Evolutionary conservation across 768 basidiomycete genomes (phyloP).

Genomic region (Rhizopogon vinicolor): DNA sequence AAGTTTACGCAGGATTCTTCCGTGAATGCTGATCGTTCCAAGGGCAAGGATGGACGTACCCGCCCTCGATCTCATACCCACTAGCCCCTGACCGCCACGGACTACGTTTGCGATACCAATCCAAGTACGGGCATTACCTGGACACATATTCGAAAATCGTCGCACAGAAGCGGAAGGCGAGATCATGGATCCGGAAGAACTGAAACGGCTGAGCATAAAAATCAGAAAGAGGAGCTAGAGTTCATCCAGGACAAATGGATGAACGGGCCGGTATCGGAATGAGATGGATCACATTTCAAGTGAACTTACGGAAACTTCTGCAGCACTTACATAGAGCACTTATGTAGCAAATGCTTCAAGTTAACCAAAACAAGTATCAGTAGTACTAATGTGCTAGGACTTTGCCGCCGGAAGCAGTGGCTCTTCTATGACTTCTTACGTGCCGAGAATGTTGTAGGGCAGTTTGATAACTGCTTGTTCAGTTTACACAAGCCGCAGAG

Average conservation of each 20-base stretch:
- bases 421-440: slow-evolving; percentile 88
- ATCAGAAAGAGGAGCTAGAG: slow-evolving; percentile 49
- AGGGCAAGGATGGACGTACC: slow-evolving; percentile 14
- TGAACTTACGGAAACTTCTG: neutral
- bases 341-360: too few relatives aligned
- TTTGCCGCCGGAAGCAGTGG: slow-evolving; percentile 92
- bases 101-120: slow-evolving; percentile 50
- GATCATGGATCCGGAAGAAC: slow-evolving; percentile 48
- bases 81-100: slow-evolving; percentile 44
- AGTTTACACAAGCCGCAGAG: slow-evolving; percentile 96
- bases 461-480: slow-evolving; percentile 96
- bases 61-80: slow-evolving; percentile 29
- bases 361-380: too few relatives aligned
- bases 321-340: too few relatives aligned
- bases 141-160: slow-evolving; percentile 40
- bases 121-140: slow-evolving; percentile 49
- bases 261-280: slow-evolving; percentile 16
- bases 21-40: slow-evolving; percentile 11
- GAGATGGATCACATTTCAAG: neutral
- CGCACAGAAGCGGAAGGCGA: slow-evolving; percentile 49
- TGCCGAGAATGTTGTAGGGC: slow-evolving; percentile 94
- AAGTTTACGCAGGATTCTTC: slow-evolving; percentile 53
- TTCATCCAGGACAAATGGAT: slow-evolving; percentile 40
- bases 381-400: slow-evolving; percentile 31
- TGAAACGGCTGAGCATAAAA: slow-evolving; percentile 45